Base-by-base conservation (phyloP, 768 basidiomycete genomes). In the Podaxis sp. region DNA sequence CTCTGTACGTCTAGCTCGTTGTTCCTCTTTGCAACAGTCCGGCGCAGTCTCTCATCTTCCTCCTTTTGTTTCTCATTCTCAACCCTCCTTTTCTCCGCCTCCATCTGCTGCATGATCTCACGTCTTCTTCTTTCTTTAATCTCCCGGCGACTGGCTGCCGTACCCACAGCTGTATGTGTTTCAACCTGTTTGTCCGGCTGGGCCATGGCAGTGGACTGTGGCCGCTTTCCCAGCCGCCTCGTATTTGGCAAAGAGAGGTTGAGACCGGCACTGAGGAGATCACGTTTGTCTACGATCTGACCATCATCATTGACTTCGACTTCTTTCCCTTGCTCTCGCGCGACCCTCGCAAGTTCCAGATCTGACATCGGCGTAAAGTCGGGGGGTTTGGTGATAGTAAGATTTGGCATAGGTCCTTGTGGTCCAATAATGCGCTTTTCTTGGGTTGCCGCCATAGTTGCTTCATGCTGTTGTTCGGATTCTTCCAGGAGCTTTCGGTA, bases 301-400 rank as follows among this genome's bases (percentile, higher is more conserved):
- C 95, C 95, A 67, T 98, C 95, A 72, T 98, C 96, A 72, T 98
- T 98, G 36, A 98, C 76, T 72, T 98, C 96, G 36, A 99, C 88
- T 10, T 86, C 80, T 71, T 90, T 90, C 23, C 95, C 95, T 68
- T 89, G 80, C 61, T 80, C 83, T 65, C 79, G 78, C 14, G 93
- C 93, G 47, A 82, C 66, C 47, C 72, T 82, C 23, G 90, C 93
- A 27, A 93, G 79, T 67, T 93, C 88, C 28, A 83, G 67, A 72
- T 96, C 94, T 38, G 90, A 86, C 65, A 81, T 73, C 47, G 83
- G 81, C 0, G 77, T 74, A 66, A 86, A 77, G 62, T 90, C 80
- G 44, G 81, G 75, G 11, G 90, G 93, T 73, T 87, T 91, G 32
- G 79, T 80, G 66, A 94, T 92, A 0, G 87, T 92, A 51, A 94